Conservation (phyloP, 371 early-diverging fungal species). For the Parasitella parasitica region DNA sequence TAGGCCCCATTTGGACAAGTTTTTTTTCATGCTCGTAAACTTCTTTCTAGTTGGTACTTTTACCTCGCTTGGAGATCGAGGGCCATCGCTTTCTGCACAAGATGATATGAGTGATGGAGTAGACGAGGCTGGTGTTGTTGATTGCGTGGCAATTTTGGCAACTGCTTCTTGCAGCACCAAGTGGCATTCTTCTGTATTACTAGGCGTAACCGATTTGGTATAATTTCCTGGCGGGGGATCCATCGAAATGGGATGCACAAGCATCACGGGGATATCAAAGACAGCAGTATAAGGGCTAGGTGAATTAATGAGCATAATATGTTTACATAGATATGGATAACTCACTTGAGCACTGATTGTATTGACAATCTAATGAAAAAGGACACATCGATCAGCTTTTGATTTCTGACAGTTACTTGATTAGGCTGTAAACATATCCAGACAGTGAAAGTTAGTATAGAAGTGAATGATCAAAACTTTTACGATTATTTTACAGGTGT, state of each 20-base stretch:
- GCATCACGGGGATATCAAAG: slow-evolving; percentile 25
- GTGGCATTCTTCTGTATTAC: not conserved
- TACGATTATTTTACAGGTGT: slow-evolving; percentile 27
- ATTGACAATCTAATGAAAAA: slow-evolving; percentile 20
- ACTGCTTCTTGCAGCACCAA: not conserved
- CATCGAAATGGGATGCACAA: slow-evolving; percentile 36
- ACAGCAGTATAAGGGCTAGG: not conserved
- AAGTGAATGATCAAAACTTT: not conserved
- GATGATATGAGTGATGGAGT: not conserved
- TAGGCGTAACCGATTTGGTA: not conserved
- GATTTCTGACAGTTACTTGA: slow-evolving; percentile 19
- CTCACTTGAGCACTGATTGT: slow-evolving; percentile 18
- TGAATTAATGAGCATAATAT: not conserved
- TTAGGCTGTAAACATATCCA: slow-evolving; percentile 11
- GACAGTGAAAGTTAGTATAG: not conserved
- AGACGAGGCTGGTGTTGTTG: not conserved
- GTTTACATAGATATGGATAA: not conserved
- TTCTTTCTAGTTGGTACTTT: not conserved
- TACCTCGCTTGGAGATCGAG: not conserved
- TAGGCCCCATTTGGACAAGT: slow-evolving; percentile 1
- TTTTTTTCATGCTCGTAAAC: slow-evolving; percentile 1
- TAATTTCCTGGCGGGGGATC: slow-evolving; percentile 33
- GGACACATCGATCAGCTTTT: slow-evolving; percentile 28
- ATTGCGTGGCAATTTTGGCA: not conserved
- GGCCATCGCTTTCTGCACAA: not conserved